These are phyloP conservation scores for Fragaria ananassa DNA, from an alignment of 306 rosid species.

Conservation along the genomic window DNA sequence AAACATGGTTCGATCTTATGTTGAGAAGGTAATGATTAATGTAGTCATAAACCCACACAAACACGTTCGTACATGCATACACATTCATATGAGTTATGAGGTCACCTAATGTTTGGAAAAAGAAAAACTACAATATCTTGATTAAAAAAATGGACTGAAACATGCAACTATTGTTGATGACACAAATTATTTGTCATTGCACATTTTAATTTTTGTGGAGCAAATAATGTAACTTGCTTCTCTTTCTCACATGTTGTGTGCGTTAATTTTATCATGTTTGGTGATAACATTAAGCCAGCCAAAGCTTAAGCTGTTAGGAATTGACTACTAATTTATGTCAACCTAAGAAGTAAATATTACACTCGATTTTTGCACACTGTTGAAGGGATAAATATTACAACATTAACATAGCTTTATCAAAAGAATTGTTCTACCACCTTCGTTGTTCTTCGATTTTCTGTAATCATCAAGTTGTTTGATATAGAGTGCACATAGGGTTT, in stretches of 20 bases:
- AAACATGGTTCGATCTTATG: slow-evolving; percentile 75
- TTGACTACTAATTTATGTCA: background rate
- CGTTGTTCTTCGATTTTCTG: background rate
- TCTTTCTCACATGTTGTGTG: background rate
- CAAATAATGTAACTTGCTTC: background rate
- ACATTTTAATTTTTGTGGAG: background rate
- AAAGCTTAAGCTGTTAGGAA: background rate
- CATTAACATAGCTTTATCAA: background rate
- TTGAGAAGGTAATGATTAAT: slow-evolving; percentile 65
- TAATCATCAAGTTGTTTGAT: background rate
- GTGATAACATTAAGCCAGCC: background rate
- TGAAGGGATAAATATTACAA: background rate
- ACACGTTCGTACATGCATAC: background rate
- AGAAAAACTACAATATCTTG: background rate
- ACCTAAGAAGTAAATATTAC: background rate
- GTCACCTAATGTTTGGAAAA: background rate
- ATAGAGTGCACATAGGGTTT: background rate
- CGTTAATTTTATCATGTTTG: background rate
- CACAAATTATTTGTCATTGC: background rate
- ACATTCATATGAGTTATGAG: background rate
- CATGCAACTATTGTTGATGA: background rate
- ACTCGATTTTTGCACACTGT: background rate
- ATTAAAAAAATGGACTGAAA: background rate
- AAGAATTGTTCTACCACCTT: background rate
- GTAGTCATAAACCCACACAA: background rate